A percentile compares a stretch with the other conserved stretches of the same genome.
phyloP scores from a whole-genome alignment of 371 early-diverging fungal genomes.

The Mucor indicus region DNA sequence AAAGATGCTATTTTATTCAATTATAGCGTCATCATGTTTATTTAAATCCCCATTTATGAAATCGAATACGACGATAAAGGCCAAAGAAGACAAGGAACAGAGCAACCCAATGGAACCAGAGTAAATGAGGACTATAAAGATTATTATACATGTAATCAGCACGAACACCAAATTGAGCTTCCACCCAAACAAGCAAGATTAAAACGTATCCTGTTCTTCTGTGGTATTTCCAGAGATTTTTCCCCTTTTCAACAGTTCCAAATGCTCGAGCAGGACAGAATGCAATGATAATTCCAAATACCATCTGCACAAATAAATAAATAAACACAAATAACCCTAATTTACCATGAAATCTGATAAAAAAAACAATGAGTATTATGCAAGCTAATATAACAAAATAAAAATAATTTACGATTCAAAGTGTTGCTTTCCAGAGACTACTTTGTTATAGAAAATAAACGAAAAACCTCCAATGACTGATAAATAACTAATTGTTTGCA shows the following conservation, averaged over 20 bases:
- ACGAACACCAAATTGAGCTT: slow-evolving; percentile 41
- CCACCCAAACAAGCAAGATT: slow-evolving; percentile 26
- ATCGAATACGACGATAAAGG: slow-evolving; percentile 16
- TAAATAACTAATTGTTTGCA: slow-evolving; percentile 21
- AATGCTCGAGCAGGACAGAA: slow-evolving; percentile 19
- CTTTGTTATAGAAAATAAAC: slow-evolving; percentile 28
- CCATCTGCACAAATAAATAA: slow-evolving; percentile 25
- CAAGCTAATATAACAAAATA: too few species aligned
- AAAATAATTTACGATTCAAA: slow-evolving; percentile 29
- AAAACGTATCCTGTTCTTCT: slow-evolving; percentile 32
- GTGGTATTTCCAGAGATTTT: slow-evolving; percentile 35
- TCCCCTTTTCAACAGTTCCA: slow-evolving; percentile 27
- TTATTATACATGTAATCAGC: slow-evolving; percentile 39
- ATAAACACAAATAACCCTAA: slow-evolving; percentile 28
- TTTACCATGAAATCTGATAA: slow-evolving; percentile 27
- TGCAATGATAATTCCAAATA: slow-evolving; percentile 30
- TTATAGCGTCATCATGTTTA: too few species aligned
- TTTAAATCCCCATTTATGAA: slow-evolving; percentile 31
- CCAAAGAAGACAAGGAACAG: slow-evolving; percentile 25
- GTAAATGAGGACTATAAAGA: slow-evolving; percentile 18
- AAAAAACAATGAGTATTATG: neutral
- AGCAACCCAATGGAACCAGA: slow-evolving; percentile 40
- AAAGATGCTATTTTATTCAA: too few species aligned
- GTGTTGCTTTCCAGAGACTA: slow-evolving; percentile 18
- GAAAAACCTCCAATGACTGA: slow-evolving; percentile 22